Evolutionary conservation across 257 asterid species (phyloP).

Genomic region (Fraxinus excelsior): DNA sequence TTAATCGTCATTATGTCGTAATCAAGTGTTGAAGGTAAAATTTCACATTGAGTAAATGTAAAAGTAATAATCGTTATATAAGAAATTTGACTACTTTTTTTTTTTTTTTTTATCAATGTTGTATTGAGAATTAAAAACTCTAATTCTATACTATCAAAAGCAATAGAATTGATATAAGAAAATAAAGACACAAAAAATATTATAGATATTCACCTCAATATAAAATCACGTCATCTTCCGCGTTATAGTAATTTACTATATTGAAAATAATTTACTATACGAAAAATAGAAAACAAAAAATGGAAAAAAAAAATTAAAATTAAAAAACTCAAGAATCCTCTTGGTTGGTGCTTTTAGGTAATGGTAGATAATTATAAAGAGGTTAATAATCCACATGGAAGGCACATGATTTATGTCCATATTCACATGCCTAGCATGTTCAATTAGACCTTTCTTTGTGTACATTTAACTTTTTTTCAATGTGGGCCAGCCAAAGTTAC

Average conservation of each 20-base stretch:
- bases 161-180: too few species aligned
- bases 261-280: neutral
- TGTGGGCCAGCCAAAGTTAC: constrained; percentile 44
- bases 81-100: too few species aligned
- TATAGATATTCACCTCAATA: too few species aligned
- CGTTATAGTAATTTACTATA: too few species aligned
- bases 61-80: too few species aligned
- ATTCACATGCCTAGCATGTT: constrained; percentile 36
- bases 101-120: too few species aligned
- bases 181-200: too few species aligned
- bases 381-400: constrained; percentile 61
- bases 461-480: constrained; percentile 55
- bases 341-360: constrained; percentile 37
- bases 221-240: too few species aligned
- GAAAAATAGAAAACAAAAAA: constrained; percentile 9
- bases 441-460: constrained; percentile 61
- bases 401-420: constrained; percentile 57
- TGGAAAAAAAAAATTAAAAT: too few species aligned
- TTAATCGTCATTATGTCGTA: neutral
- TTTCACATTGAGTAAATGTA: too few species aligned
- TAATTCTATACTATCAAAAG: too few species aligned
- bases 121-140: too few species aligned
- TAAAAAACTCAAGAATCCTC: constrained; percentile 19
- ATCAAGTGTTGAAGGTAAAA: neutral
- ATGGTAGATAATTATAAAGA: constrained; percentile 28